Base-by-base conservation (phyloP, 306 rosid genomes). In the Biancaea sappan region DNA sequence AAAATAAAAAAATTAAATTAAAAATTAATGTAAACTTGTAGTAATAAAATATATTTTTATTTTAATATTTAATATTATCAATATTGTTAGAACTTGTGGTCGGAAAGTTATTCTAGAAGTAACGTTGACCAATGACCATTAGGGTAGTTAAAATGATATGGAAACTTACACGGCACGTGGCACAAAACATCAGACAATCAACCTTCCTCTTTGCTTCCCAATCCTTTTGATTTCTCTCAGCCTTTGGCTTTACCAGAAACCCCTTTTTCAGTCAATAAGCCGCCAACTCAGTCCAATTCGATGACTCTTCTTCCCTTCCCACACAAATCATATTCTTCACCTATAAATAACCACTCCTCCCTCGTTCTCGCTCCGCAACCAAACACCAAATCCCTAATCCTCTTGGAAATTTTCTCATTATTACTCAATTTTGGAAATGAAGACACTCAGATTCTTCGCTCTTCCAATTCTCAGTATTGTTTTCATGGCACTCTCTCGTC, bases 391-490 rank as follows among this genome's bases (percentile, higher is more conserved):
- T 24, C 19, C 0, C 14, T 61, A 41, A 5, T 13, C 14, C 1
- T 29, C 37, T 19, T 46, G 16, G 2, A 41, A 50, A 50, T 50
- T 14, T 43, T 5, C 19, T 2, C 2, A 16, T 31, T 54, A 51
- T 11, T 2, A 1, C 25, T 0, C 35, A 4, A 8, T 14, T 44
- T 25, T 26, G 38, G 4, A 37, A 43, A 88, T 84, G 93, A 57
- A 14, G 9, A 21, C 81, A 0, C 32, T 73, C 41, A 71, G 67
- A 66, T 52, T 78, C 29, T 60, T 26, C 34, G 76, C 75, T 40
- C 52, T 89, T 48, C 79, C 85, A 16, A 18, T 86, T 21, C 6
- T 80, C 52, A 77, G 77, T 28, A 70, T 84, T 61, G 28, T 86
- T 29, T 41, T 86, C 37, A 41, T 76, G 57, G 82, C 74, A 0